Base-by-base conservation (phyloP, 305 asterid genomes). In the Solanum hybrid region DNA sequence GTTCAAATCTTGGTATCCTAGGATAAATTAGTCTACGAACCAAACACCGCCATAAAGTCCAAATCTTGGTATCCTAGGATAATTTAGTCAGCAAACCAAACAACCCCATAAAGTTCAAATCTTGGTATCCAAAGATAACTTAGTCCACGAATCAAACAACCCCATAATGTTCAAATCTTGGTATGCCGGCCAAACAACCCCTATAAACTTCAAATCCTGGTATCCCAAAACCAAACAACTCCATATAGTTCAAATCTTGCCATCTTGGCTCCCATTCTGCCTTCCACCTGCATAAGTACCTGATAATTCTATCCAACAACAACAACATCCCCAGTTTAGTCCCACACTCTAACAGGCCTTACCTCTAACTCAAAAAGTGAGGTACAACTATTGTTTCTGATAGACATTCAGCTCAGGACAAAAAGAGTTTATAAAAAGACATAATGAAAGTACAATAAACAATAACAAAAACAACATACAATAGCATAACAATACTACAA, bases 351-450 rank as follows among this genome's bases (percentile, higher is more conserved):
- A 61, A 61, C 26, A 20, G 72, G 20, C 26, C 72, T 61, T 61
- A 7, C 26, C 72, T 61, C 24, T 61, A 61, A 20, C 1, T 61
- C 72, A 61, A 61, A 51, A 61, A 0, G 72, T 20, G 26, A 61
- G 72, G 26, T 61, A 61, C 72, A 61, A 61, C 72, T 61, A 61
- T 61, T 61, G 72, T 3, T 61, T 61, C 72, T 22, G 0, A 61
- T 61, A 61, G 72, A 61, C 72, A 61, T 61, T 61, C 72, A 20
- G 72, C 0, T 20, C 72, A 20, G 20, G 26, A 1, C n/a, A 65
- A 22, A 22, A 9, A 9, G 0, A n/a, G 27, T 8, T 8, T n/a
- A 22, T 61, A 0, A 20, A 61, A 57, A 57, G 72, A 0, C 72
- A 20, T 20, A 7, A 61, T 61, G 26, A 61, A 61, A 61, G 72